A percentile compares a stretch with the other conserved stretches of the same genome.
phyloP scores from a whole-genome alignment of 2,329 filamentous ascomycete species.

The Fusarium sp. region DNA sequence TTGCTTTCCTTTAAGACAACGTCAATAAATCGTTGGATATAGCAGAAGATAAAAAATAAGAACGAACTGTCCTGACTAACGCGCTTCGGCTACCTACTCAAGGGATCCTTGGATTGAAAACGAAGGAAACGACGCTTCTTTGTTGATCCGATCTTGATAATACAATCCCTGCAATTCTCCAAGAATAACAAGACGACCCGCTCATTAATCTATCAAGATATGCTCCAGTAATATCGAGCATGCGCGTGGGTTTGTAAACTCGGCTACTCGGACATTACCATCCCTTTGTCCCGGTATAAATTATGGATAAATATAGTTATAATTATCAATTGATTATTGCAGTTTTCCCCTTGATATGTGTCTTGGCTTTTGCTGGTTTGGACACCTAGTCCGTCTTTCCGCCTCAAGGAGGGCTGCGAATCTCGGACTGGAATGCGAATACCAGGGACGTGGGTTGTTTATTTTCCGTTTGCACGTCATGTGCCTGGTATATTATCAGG shows the following conservation, averaged over 20 bases:
- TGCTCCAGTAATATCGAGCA: not conserved
- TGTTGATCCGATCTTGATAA: conserved; percentile 4
- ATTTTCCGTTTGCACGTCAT: conserved; percentile 1
- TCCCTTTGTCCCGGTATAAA: conserved; percentile 1
- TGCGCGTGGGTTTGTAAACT: not conserved
- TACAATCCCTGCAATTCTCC: conserved; percentile 11
- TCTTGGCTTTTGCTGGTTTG: not conserved
- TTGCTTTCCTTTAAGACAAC: not conserved
- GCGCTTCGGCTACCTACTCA: not conserved
- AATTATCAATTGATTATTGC: not conserved
- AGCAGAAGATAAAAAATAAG: not conserved
- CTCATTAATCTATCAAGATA: conserved; percentile 13
- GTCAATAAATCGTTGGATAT: not conserved
- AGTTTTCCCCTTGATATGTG: not conserved
- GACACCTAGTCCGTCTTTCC: not conserved
- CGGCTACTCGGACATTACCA: conserved; percentile 3
- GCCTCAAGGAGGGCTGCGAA: not conserved
- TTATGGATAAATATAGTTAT: not conserved
- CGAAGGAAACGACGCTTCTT: conserved; percentile 2
- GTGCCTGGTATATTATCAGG: not conserved
- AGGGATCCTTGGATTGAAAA: conserved; percentile 2
- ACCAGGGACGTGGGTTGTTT: not conserved
- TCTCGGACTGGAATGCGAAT: conserved; percentile 20
- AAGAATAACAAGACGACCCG: not conserved
- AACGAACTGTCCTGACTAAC: not conserved